Percentiles rank a stretch among this genome's conserved stretches.
These are phyloP conservation scores for Hansfordia pulvinata DNA, from an alignment of 2,329 filamentous ascomycete species.

Conservation along the genomic window DNA sequence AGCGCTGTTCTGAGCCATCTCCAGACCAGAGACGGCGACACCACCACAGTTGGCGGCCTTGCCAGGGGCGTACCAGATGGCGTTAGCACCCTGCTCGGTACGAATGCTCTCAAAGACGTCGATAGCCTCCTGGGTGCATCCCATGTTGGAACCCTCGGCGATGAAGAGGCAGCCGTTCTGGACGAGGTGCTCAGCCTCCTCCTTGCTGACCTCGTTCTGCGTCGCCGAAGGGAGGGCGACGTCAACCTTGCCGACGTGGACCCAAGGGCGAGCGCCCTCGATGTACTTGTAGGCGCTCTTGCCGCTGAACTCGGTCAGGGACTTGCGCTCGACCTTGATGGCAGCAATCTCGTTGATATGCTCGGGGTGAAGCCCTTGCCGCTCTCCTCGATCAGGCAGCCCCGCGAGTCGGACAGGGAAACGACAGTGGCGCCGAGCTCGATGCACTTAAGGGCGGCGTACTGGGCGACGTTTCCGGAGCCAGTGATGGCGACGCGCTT, in stretches of 20 bases:
- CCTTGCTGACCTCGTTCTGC: slow-evolving; percentile 91
- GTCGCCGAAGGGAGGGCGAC: slow-evolving; percentile 87
- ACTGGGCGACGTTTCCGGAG: slow-evolving; percentile 96
- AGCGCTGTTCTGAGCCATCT: slow-evolving; percentile 96
- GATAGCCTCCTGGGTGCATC: slow-evolving; percentile 90
- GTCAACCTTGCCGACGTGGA: slow-evolving; percentile 79
- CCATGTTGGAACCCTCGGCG: slow-evolving; percentile 98
- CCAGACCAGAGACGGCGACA: slow-evolving; percentile 90
- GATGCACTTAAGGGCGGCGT: slow-evolving; percentile 89
- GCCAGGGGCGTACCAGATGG: slow-evolving; percentile 92
- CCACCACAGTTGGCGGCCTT: slow-evolving; percentile 97
- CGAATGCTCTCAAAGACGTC: slow-evolving; percentile 78
- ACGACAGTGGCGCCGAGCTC: slow-evolving; percentile 89
- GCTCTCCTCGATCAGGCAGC: slow-evolving; percentile 61
- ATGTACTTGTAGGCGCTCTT: slow-evolving; percentile 64
- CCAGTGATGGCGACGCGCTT: slow-evolving; percentile 94
- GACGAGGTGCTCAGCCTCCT: slow-evolving; percentile 77
- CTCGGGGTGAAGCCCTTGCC: slow-evolving; percentile 62
- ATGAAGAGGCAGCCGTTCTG: slow-evolving; percentile 68
- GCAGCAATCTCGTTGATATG: slow-evolving; percentile 67
- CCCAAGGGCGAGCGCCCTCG: slow-evolving; percentile 79
- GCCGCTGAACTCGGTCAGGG: slow-evolving; percentile 59
- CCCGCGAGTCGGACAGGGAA: slow-evolving; percentile 88
- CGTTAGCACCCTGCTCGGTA: slow-evolving; percentile 49
- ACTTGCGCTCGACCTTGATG: slow-evolving; percentile 77